Evolutionary conservation across 345 rosid species (phyloP).

Genomic region (Hibiscus tridactylites): DNA sequence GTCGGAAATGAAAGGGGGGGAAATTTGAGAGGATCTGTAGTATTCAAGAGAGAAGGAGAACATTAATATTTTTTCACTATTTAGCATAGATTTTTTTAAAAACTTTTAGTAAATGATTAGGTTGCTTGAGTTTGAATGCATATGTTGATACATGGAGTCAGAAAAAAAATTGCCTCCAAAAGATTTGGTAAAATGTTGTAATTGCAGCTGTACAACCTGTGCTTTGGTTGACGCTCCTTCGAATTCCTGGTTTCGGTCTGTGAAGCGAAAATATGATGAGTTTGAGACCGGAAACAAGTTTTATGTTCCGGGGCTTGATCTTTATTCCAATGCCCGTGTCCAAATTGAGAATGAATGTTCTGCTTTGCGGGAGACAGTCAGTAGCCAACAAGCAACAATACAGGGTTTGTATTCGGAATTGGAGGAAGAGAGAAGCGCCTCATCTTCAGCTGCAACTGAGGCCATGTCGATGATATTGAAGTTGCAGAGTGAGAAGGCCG

Average conservation of each 20-base stretch:
- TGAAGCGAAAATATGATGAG: slow-evolving; percentile 53
- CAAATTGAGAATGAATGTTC: slow-evolving; percentile 71
- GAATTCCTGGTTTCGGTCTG: slow-evolving; percentile 44
- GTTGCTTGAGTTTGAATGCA: slow-evolving; percentile 21
- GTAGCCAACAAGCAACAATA: slow-evolving; percentile 63
- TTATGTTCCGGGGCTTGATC: slow-evolving; percentile 45
- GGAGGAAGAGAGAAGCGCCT: slow-evolving; percentile 92
- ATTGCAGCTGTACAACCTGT: slow-evolving; percentile 44
- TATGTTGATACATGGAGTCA: slow-evolving; percentile 35
- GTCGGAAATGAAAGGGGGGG: slow-evolving; percentile 14
- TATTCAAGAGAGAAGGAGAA: slow-evolving; percentile 14
- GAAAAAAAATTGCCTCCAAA: slow-evolving; percentile 27
- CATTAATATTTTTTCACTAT: neutral
- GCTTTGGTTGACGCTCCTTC: slow-evolving; percentile 22
- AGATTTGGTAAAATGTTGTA: slow-evolving; percentile 34
- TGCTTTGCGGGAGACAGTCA: slow-evolving; percentile 67
- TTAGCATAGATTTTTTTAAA: neutral
- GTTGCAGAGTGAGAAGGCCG: slow-evolving; percentile 96
- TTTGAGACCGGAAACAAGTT: slow-evolving; percentile 41
- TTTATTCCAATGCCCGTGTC: slow-evolving; percentile 49
- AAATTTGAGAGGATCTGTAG: slow-evolving; percentile 12
- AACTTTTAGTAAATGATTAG: neutral
- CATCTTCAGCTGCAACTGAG: slow-evolving; percentile 89
- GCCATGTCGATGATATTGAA: slow-evolving; percentile 97
- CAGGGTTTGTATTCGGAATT: slow-evolving; percentile 60